Evolutionary conservation across 1,284 basidiomycete species (phyloP), one percentile per base, ranked within the genome.

Genomic region (Rhodofomes roseus): DNA sequence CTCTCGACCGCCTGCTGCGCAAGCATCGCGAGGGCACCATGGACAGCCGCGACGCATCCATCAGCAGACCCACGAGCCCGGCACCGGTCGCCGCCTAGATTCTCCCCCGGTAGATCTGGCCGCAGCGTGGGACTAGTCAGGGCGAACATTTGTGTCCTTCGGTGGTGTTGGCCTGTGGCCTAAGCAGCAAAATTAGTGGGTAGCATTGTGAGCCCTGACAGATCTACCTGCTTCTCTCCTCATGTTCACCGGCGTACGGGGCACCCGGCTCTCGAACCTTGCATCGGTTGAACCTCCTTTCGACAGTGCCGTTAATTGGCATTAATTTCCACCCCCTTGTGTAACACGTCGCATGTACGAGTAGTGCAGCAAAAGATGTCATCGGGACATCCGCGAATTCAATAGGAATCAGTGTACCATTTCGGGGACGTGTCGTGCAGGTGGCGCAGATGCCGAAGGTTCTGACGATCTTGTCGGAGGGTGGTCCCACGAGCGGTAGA

Each of bases 1-100:
- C 91, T 18, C 81, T 96, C 46, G 93, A 96, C 74, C 82, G 87
- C 60, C 79, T 96, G 16, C 81, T 96, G 66, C 83, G 81, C 76
- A 82, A 83, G 76, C 91, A 93, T 75, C 83, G 86, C 55, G 82
- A 84, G 50, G 66, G 66, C 60, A 55, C 59, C 18, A 44, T 62
- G 36, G 60, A 56, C 50, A 60, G 59, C 54, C 58, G 66, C 40
- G 63, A 64, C 37, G 62, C 46, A 53, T 67, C 67, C 23, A 29
- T 56, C 37, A 67, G 63, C 61, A 62, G 66, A 53, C 62, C 62
- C 12, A 34, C 66, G 18, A 60, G 63, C 54, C 66, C 66, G 16
- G 22, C 29, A 18, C 62, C 60, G 11, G 57, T 48, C 20, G 51
- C 58, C 16, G 61, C 61, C 6, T 62, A 58, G 44, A 27, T 27